Evolutionary conservation across 2,329 filamentous ascomycete species (phyloP).

Genomic region (Colletotrichum sp.): DNA sequence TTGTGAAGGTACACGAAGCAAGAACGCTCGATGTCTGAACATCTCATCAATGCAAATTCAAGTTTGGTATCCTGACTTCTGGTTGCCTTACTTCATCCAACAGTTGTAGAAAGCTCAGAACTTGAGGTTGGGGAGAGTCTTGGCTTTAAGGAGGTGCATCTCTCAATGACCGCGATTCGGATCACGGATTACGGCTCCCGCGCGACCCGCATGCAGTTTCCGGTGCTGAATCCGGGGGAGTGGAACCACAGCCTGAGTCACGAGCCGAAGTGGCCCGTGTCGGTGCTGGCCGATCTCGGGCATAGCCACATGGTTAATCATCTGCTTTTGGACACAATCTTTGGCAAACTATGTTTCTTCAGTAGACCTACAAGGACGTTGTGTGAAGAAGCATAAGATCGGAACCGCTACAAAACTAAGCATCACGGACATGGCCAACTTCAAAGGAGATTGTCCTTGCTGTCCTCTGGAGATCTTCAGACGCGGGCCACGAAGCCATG

Average conservation of each 20-base stretch:
- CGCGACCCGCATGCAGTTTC: neutral
- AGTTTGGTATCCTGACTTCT: neutral
- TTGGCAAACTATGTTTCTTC: neutral
- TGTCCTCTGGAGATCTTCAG: neutral
- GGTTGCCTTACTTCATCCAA: neutral
- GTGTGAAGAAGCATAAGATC: neutral
- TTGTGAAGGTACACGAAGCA: neutral
- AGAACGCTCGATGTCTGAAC: neutral
- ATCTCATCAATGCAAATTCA: neutral
- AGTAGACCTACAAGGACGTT: neutral
- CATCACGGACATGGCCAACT: neutral
- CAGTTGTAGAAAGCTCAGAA: neutral
- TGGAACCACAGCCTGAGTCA: neutral
- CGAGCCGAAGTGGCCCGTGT: neutral
- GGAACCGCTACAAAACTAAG: neutral
- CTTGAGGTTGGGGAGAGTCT: neutral
- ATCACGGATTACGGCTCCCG: neutral
- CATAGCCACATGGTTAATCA: neutral
- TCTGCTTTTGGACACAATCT: neutral
- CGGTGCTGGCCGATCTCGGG: neutral
- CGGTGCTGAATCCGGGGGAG: neutral
- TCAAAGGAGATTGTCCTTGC: neutral
- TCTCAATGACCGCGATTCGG: neutral
- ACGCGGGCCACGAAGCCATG: neutral
- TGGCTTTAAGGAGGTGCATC: neutral